phyloP scores from a whole-genome alignment of 371 early-diverging fungal species.

The Mortierella sp. region DNA sequence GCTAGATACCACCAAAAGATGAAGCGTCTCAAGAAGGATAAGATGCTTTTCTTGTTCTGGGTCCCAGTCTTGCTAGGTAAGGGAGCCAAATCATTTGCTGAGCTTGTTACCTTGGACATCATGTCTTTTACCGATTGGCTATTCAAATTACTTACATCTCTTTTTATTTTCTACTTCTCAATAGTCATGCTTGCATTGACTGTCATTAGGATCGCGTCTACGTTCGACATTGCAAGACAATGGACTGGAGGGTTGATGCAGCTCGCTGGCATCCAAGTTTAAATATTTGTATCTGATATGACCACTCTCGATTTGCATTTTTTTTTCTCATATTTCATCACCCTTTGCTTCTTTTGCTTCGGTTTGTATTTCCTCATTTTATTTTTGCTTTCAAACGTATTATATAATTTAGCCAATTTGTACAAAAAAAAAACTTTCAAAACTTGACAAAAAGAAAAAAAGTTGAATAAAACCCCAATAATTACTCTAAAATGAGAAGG shows the following conservation, averaged over 20 bases:
- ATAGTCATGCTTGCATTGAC: conserved; percentile 51
- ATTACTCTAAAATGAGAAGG: not conserved
- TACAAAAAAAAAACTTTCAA: too few relatives aligned
- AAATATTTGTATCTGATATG: conserved; percentile 4
- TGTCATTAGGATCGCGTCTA: conserved; percentile 53
- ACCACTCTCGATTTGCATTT: not conserved
- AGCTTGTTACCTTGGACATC: not conserved
- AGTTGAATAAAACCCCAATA: not conserved
- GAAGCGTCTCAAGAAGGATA: conserved; percentile 56
- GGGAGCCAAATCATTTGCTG: not conserved
- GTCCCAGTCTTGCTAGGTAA: conserved; percentile 52
- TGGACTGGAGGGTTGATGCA: conserved; percentile 52
- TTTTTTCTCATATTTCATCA: conserved; percentile 1
- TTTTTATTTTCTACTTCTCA: not conserved
- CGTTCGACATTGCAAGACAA: conserved; percentile 54
- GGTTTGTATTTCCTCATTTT: not conserved
- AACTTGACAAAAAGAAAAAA: not conserved
- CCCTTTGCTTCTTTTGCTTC: not conserved
- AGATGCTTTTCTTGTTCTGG: conserved; percentile 61
- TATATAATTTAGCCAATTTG: not conserved
- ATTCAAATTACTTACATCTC: not conserved
- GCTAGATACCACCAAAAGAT: conserved; percentile 56
- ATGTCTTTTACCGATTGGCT: not conserved
- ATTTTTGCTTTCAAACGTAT: not conserved
- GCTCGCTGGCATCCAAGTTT: conserved; percentile 52